Conservation (phyloP, 441 rosid genomes). For the Corymbia calophylla region DNA sequence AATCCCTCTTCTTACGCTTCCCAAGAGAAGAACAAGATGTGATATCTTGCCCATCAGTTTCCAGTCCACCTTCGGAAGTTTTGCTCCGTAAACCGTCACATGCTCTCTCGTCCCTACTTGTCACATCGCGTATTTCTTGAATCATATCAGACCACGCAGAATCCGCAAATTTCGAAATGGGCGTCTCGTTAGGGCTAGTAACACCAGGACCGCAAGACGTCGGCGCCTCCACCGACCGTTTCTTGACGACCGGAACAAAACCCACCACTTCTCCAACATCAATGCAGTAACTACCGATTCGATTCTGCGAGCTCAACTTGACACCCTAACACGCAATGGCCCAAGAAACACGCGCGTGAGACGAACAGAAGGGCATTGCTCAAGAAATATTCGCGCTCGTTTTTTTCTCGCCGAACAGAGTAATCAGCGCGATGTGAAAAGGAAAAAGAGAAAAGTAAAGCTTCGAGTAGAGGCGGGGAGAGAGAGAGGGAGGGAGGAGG, state of each 20-base stretch:
- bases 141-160: constrained; percentile 50
- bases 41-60: not conserved
- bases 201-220: constrained; percentile 26
- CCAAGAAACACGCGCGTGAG: not conserved
- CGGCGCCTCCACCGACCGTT: constrained; percentile 27
- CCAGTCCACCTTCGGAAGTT: constrained; percentile 13
- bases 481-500: not conserved
- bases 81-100: not conserved
- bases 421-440: not conserved
- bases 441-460: not conserved
- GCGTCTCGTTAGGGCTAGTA: constrained; percentile 8
- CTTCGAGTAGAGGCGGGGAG: not conserved
- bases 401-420: not conserved
- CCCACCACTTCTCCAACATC: constrained; percentile 55
- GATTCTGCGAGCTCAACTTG: constrained; percentile 41
- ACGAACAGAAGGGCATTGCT: not conserved
- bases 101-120: not conserved
- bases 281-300: constrained; percentile 19
- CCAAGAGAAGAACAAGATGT: constrained; percentile 3
- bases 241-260: constrained; percentile 64
- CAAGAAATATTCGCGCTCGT: not conserved
- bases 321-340: constrained; percentile 40
- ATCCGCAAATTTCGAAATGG: constrained; percentile 41
- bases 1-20: constrained; percentile 24
- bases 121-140: constrained; percentile 31